phyloP scores from a whole-genome alignment of 768 basidiomycete species.

The Boletus pseudopeckii region DNA sequence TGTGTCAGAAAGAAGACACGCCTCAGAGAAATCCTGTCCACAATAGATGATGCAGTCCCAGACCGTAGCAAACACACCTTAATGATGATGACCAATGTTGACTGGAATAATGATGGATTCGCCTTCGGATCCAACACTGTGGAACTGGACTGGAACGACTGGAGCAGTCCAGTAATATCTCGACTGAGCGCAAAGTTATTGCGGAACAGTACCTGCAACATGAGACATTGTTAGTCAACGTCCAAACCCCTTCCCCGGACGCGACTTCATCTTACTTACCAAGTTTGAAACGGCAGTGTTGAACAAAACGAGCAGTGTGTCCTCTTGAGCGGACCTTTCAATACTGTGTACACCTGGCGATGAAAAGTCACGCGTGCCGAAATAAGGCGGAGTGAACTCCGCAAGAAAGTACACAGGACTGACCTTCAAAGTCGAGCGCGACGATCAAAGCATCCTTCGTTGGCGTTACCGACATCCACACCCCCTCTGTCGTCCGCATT shows the following conservation, averaged over 20 bases:
- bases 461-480: constrained; percentile 67
- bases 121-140: constrained; percentile 55
- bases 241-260: no score
- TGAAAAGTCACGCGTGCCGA: not conserved
- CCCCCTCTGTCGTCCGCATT: constrained; percentile 65
- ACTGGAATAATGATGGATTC: constrained; percentile 58
- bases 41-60: no score
- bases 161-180: constrained; percentile 60
- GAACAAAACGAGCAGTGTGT: constrained; percentile 59
- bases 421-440: constrained; percentile 64
- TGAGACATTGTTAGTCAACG: not conserved
- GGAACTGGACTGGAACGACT: constrained; percentile 57
- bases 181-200: constrained; percentile 64
- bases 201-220: constrained; percentile 52
- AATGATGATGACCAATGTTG: constrained; percentile 59
- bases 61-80: constrained; percentile 36
- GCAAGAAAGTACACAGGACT: not conserved
- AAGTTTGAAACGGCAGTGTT: constrained; percentile 65
- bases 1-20: constrained; percentile 15
- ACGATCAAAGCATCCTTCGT: constrained; percentile 53
- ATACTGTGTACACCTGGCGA: constrained; percentile 55
- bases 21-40: not conserved
- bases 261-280: constrained; percentile 40
- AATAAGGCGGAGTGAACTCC: not conserved
- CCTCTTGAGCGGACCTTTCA: constrained; percentile 61